Percentiles rank a stretch among this genome's conserved stretches.
phyloP scores from a whole-genome alignment of 345 rosid genomes.

The Ceriops zippeliana region DNA sequence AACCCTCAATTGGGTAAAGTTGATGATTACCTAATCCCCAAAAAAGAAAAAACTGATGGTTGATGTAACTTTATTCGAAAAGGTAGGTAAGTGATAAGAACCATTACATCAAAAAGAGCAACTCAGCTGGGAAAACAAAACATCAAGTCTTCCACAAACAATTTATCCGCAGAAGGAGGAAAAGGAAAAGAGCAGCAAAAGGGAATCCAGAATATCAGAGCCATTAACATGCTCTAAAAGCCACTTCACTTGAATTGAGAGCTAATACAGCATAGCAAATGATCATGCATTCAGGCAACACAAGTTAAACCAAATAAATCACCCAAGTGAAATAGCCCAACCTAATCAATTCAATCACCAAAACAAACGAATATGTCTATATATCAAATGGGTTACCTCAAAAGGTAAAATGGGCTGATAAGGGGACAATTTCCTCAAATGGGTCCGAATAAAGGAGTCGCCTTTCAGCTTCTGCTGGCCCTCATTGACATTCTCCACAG shows the following conservation, averaged over 20 bases:
- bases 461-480: conserved; percentile 43
- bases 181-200: too few relatives aligned
- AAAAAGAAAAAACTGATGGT: too few relatives aligned
- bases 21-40: not conserved
- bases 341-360: not conserved
- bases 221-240: too few relatives aligned
- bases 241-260: not conserved
- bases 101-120: too few relatives aligned
- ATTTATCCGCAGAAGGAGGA: not conserved
- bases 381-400: conserved; percentile 47
- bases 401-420: conserved; percentile 91
- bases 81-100: too few relatives aligned
- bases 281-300: too few relatives aligned
- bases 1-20: not conserved
- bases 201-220: too few relatives aligned
- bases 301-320: not conserved
- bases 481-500: conserved; percentile 43
- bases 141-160: not conserved
- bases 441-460: conserved; percentile 76
- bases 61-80: too few relatives aligned
- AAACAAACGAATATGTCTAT: not conserved
- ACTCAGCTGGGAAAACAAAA: too few relatives aligned
- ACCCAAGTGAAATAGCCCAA: not conserved
- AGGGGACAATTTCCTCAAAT: conserved; percentile 70
- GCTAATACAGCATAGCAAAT: too few relatives aligned